A percentile compares a stretch with the other conserved stretches of the same genome.
Evolutionary conservation across 768 basidiomycete genomes (phyloP).

Genomic region (Lactarius evosmus): DNA sequence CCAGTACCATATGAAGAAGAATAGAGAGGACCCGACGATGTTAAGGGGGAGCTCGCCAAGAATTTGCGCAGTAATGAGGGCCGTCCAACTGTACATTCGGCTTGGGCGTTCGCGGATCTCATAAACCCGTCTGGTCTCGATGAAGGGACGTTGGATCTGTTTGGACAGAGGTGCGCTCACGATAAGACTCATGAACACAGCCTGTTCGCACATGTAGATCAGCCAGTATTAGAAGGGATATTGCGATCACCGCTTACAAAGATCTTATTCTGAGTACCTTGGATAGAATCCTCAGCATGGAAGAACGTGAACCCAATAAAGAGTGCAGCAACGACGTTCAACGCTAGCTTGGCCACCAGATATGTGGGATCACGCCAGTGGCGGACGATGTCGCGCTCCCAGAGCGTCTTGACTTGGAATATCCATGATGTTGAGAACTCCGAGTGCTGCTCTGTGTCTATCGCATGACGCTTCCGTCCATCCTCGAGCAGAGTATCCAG

Average conservation of each 20-base stretch:
- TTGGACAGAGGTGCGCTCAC: conserved; percentile 39
- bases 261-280: conserved; percentile 44
- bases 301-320: conserved; percentile 47
- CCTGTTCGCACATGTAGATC: conserved; percentile 22
- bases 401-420: conserved; percentile 36
- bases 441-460: conserved; percentile 29
- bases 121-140: conserved; percentile 39
- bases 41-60: conserved; percentile 46
- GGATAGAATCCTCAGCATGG: conserved; percentile 36
- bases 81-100: conserved; percentile 43
- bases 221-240: background rate
- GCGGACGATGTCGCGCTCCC: conserved; percentile 33
- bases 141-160: conserved; percentile 44
- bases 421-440: conserved; percentile 42
- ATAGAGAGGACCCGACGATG: conserved; percentile 40
- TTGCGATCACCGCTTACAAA: conserved; percentile 35
- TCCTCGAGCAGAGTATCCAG: conserved; percentile 44
- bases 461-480: conserved; percentile 32
- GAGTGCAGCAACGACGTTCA: conserved; percentile 37
- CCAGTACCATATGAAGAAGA: conserved; percentile 51
- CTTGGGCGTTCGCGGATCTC: conserved; percentile 43
- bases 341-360: conserved; percentile 40
- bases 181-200: conserved; percentile 38
- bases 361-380: conserved; percentile 45
- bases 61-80: conserved; percentile 37